Base-by-base conservation (phyloP, 495 filamentous ascomycete genomes). In the Tuber brumale region DNA sequence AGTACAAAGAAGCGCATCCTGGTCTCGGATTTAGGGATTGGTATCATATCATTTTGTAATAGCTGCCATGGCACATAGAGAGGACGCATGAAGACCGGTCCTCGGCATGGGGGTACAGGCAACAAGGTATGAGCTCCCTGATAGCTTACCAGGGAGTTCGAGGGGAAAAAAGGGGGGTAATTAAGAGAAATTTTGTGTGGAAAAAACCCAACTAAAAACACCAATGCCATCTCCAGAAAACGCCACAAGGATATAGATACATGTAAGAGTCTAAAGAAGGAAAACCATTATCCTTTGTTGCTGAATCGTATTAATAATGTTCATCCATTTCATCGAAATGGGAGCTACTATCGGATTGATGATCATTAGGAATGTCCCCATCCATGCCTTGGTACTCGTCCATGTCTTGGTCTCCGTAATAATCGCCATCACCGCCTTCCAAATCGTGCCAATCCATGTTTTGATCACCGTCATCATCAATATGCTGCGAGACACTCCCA, bases 181-280 rank as follows among this genome's bases (percentile, higher is more conserved):
- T 35, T 18, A 66, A 27, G 12, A 31, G 57, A 66, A 66, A 66
- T 27, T 27, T 23, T 35, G 57, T 66, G n/a, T 5, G 16, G 5
- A 66, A 66, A 66, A 27, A 66, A 35, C n/a, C n/a, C 57, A 31
- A 18, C 57, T 51, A 66, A 66, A 18, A 66, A 66, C 57, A 66
- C 57, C 57, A 18, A 27, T 66, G 35, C 57, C 51, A 6, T 66
- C 27, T 66, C 57, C 57, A 35, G 57, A 66, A 66, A 66, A 66
- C 57, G 57, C 57, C 57, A 66, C n/a, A 66, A 66, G 57, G 57
- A 66, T 66, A 66, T 61, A 61, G 51, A 61, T 66, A 66, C 57
- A 66, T 35, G 57, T 35, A 66, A 18, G 57, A 66, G 57, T 35
- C 27, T 66, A 66, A 66, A 66, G 57, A 66, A 35, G 27, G 57